Conservation (phyloP, 805 yeast species). For the Kurtzmaniella cleridarum region DNA sequence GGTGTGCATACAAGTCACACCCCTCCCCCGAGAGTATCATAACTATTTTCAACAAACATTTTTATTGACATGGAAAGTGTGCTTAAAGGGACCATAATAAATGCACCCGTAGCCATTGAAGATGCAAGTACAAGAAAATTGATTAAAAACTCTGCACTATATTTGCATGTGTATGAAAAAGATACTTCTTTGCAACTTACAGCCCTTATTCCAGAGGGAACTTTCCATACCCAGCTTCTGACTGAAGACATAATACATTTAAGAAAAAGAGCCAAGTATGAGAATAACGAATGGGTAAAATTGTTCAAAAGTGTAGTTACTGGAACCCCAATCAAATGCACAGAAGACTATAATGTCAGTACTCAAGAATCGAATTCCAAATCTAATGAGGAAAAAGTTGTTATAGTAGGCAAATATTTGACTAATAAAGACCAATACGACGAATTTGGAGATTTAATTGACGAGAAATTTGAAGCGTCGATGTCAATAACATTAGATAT, state of each 20-base stretch:
- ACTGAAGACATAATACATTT: conserved; percentile 1
- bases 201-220: conserved; percentile 17
- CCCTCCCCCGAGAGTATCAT: no score
- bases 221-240: conserved; percentile 13
- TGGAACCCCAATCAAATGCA: conserved; percentile 1
- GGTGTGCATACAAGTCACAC: no score
- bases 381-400: conserved; percentile 10
- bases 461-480: conserved; percentile 13
- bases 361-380: no score
- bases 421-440: conserved; percentile 20
- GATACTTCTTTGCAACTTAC: conserved; percentile 10
- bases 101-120: conserved; percentile 14
- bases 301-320: conserved; percentile 15
- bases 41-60: background rate
- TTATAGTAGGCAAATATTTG: conserved; percentile 14
- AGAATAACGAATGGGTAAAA: conserved; percentile 14
- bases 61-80: background rate
- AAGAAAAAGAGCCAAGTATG: conserved; percentile 6
- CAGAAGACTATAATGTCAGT: no score
- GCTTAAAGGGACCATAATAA: conserved; percentile 2
- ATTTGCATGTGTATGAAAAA: conserved; percentile 11
- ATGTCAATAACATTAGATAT: conserved; percentile 10
- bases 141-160: conserved; percentile 13
- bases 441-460: conserved; percentile 17
- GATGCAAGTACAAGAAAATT: conserved; percentile 8